These are phyloP conservation scores for Ophiocordyceps camponoti-floridani DNA, from an alignment of 2,329 filamentous ascomycete genomes.

Conservation along the genomic window DNA sequence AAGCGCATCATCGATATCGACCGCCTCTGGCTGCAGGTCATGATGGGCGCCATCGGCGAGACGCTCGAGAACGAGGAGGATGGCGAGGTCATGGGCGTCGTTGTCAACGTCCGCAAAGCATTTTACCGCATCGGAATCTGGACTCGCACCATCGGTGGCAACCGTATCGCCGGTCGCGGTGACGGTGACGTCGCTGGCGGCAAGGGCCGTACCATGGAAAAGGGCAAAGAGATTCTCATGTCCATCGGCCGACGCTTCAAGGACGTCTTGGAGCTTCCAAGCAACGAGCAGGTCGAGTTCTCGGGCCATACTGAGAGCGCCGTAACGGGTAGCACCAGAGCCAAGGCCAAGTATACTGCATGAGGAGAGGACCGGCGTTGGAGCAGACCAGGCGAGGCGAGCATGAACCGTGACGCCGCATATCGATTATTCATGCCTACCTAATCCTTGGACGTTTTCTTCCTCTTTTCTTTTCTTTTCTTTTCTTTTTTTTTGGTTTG, in stretches of 20 bases:
- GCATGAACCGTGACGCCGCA: background rate
- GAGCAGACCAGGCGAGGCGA: background rate
- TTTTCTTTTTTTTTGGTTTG: too few relatives aligned
- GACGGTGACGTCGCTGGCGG: constrained; percentile 55
- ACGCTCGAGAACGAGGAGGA: constrained; percentile 89
- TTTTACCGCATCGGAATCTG: constrained; percentile 97
- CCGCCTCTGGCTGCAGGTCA: constrained; percentile 89
- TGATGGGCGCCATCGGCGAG: constrained; percentile 93
- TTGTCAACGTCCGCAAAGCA: constrained; percentile 95
- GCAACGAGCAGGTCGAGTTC: constrained; percentile 73
- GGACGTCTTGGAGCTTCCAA: constrained; percentile 65
- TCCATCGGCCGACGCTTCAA: constrained; percentile 85
- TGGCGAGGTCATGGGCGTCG: constrained; percentile 96
- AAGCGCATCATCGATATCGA: constrained; percentile 86
- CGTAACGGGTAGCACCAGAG: constrained; percentile 80
- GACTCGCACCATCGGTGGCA: constrained; percentile 76
- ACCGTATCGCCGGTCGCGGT: constrained; percentile 59
- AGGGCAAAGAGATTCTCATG: constrained; percentile 71
- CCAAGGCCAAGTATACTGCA: constrained; percentile 83
- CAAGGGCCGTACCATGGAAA: constrained; percentile 61
- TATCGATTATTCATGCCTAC: background rate
- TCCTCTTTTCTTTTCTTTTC: too few relatives aligned
- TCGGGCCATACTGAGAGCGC: constrained; percentile 92
- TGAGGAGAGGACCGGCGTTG: constrained; percentile 17
- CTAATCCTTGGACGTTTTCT: background rate